Base-by-base conservation (phyloP, 2,329 filamentous ascomycete species). In the Corinectria fuckeliana region DNA sequence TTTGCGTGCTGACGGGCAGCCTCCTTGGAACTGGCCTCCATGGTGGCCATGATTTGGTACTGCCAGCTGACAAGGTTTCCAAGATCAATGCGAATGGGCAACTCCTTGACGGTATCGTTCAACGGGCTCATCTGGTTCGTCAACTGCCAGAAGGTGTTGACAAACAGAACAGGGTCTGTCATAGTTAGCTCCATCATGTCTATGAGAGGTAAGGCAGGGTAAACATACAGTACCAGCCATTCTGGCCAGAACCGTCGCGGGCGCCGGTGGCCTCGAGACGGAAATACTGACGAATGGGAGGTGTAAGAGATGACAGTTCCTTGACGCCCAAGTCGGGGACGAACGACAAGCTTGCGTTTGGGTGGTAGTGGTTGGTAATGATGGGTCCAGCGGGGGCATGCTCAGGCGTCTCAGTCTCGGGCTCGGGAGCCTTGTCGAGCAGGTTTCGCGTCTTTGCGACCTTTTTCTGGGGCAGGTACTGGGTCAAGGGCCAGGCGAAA, bases 131-230 rank as follows among this genome's bases (percentile, higher is more conserved):
- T 98, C 69, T 98, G 92, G 63, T 85, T 89, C 73, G 86, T 91
- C 64, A 99, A 83, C 77, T 98, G 94, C 95, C 95, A 99, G 78
- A 99, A 99, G 4, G 91, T 96, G 78, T 99, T 99, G 73, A 95
- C 82, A 74, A 92, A 99, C 36, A 98, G 79, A 42, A 97, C 86
- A 4, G 95, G 95, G 72, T 87, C 80, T 82, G 52, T 1, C 26
- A 26, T 50, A 23, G 62, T 73, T 49, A 70, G 68, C 45, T 49
- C 36, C 34, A 36, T 39, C 20, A 28, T n/a, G 25, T 18, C 3
- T 13, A n/a, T 9, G 11, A 13, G 23, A 6, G n/a, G 5, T 6
- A 6, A 36, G 28, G 21, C 16, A 7, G 30, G 25, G 5, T 25
- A 23, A 32, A 78, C 80, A 64, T 74, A 82, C 80, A 89, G 68